Conservation (phyloP, 2,329 filamentous ascomycete species). For the Alternaria viburni region DNA sequence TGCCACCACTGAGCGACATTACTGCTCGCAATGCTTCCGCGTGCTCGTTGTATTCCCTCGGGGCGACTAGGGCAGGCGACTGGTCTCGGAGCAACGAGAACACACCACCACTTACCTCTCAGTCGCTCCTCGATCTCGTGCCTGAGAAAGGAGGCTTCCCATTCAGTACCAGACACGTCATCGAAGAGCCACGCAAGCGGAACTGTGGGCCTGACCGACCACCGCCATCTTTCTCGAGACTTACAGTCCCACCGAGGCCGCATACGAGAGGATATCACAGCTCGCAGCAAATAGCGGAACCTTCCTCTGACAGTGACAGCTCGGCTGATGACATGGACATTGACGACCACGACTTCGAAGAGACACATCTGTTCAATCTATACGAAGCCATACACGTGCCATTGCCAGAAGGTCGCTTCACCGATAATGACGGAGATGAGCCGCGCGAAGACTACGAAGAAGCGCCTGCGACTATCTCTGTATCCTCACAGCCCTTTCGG, state of each 20-base stretch:
- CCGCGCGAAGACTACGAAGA: conserved; percentile 5
- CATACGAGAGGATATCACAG: conserved; percentile 15
- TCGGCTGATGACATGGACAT: conserved; percentile 18
- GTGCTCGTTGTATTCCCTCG: conserved; percentile 43
- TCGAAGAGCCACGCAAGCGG: conserved; percentile 31
- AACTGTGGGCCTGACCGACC: conserved; percentile 25
- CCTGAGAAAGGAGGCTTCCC: conserved; percentile 22
- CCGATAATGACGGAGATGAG: conserved; percentile 26
- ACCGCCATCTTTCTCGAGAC: conserved; percentile 19
- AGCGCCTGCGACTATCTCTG: neutral
- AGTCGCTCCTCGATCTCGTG: conserved; percentile 43
- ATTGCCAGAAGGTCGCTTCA: conserved; percentile 28
- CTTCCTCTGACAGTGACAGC: conserved; percentile 12
- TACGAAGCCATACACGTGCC: conserved; percentile 43
- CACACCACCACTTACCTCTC: conserved; percentile 39
- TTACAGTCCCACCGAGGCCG: conserved; percentile 15
- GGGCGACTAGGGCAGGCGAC: conserved; percentile 27
- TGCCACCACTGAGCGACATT: conserved; percentile 34
- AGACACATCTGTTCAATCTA: conserved; percentile 33
- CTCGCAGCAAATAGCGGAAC: conserved; percentile 4
- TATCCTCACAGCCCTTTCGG: conserved; percentile 61
- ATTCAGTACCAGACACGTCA: conserved; percentile 2
- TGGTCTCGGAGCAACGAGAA: conserved; percentile 43
- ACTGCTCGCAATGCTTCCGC: conserved; percentile 43
- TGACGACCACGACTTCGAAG: conserved; percentile 21